phyloP scores from a whole-genome alignment of 306 rosid genomes.

The Castanopsis chinensis region DNA sequence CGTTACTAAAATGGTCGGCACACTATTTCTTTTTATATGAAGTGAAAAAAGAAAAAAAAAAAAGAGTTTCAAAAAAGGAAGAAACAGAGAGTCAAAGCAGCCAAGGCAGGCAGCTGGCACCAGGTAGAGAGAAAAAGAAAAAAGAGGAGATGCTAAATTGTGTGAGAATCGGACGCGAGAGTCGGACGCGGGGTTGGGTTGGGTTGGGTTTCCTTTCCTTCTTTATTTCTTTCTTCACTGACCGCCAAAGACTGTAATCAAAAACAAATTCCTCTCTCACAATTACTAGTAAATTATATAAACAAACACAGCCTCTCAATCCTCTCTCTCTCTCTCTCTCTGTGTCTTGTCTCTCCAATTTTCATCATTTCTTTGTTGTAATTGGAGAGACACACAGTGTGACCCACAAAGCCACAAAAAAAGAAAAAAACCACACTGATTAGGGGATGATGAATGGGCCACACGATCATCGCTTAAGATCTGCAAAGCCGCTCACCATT shows the following conservation, averaged over 20 bases:
- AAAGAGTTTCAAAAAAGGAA: no score
- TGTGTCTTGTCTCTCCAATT: not conserved
- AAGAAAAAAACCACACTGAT: no score
- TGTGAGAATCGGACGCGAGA: slow-evolving; percentile 17
- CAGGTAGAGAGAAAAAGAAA: no score
- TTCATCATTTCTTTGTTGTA: not conserved
- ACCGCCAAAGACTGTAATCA: slow-evolving; percentile 4
- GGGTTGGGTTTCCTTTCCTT: not conserved
- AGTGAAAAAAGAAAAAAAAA: no score
- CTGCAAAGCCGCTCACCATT: slow-evolving; percentile 69
- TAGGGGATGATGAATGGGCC: slow-evolving; percentile 51
- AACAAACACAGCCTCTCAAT: not conserved
- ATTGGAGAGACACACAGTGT: slow-evolving; percentile 8
- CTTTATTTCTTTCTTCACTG: not conserved
- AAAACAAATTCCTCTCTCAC: slow-evolving; percentile 14
- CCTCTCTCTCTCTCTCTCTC: not conserved
- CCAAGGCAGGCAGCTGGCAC: not conserved
- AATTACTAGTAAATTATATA: not conserved
- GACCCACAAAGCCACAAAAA: not conserved
- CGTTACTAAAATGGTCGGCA: no score
- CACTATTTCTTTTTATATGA: no score
- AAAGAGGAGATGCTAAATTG: not conserved
- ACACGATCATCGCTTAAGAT: slow-evolving; percentile 62
- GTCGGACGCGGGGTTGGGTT: slow-evolving; percentile 18
- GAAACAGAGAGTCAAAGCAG: not conserved